Conservation (phyloP, 768 basidiomycete species). For the Clitopilus hobsonii region DNA sequence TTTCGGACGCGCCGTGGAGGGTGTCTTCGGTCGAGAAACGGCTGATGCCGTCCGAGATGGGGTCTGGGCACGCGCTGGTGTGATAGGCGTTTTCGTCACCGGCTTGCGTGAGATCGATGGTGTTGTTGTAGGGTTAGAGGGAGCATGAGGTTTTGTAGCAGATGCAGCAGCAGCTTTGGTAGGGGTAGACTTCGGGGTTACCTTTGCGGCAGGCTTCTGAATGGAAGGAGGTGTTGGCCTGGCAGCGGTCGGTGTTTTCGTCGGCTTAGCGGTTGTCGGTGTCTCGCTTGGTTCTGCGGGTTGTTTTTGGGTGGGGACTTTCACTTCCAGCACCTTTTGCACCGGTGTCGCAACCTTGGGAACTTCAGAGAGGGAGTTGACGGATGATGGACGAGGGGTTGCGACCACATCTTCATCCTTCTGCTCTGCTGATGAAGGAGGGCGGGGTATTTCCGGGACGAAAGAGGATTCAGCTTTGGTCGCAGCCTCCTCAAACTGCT, state of each 20-base stretch:
- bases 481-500: conserved; percentile 23
- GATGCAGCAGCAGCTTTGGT: conserved; percentile 13
- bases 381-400: conserved; percentile 16
- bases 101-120: conserved; percentile 19
- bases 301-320: conserved; percentile 7
- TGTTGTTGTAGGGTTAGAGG: conserved; percentile 35
- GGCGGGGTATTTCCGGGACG: conserved; percentile 13
- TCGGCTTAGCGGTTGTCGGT: conserved; percentile 20
- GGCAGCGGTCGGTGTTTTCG: conserved; percentile 14
- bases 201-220: conserved; percentile 19
- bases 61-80: conserved; percentile 27
- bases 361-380: conserved; percentile 13
- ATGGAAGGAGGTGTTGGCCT: conserved; percentile 8
- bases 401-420: conserved; percentile 10
- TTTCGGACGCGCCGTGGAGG: conserved; percentile 43
- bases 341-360: conserved; percentile 3
- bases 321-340: conserved; percentile 5
- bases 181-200: conserved; percentile 16
- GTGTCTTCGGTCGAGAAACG: conserved; percentile 24
- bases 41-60: conserved; percentile 18
- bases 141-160: conserved; percentile 30
- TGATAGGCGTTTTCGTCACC: conserved; percentile 15
- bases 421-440: conserved; percentile 15
- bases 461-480: conserved; percentile 7
- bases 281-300: conserved; percentile 6